A percentile compares a stretch with the other conserved stretches of the same genome.
Conservation (phyloP, 306 rosid genomes). For the Dicorynia guianensis region DNA sequence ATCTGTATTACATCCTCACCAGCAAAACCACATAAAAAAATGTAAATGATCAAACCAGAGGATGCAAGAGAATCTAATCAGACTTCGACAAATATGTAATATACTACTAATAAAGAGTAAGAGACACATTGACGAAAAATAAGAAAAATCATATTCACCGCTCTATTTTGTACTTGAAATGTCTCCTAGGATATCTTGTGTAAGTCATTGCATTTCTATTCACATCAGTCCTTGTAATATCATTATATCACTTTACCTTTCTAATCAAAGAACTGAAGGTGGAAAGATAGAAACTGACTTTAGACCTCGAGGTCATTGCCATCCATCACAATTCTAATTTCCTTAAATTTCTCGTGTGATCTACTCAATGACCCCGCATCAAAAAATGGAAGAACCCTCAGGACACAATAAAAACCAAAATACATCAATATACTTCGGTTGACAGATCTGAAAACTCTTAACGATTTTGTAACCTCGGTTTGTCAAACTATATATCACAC, state of each 20-base stretch:
- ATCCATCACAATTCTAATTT: background rate
- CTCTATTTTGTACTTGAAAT: background rate
- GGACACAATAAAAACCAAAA: slow-evolving; percentile 35
- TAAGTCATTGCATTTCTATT: background rate
- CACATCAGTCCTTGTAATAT: background rate
- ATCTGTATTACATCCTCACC: too few relatives aligned
- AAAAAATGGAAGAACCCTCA: slow-evolving; percentile 50
- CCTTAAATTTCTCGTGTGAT: slow-evolving; percentile 30
- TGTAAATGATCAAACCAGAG: too few relatives aligned
- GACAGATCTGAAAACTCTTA: slow-evolving; percentile 38
- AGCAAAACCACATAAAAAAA: too few relatives aligned
- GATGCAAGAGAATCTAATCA: too few relatives aligned
- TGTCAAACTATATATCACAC: slow-evolving; percentile 46
- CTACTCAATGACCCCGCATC: slow-evolving; percentile 13
- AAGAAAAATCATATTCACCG: too few relatives aligned
- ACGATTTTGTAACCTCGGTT: slow-evolving; percentile 45
- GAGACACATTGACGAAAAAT: too few relatives aligned
- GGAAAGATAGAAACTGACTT: background rate
- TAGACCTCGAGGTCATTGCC: background rate
- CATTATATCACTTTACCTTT: background rate
- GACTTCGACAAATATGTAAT: too few relatives aligned
- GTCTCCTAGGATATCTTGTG: background rate
- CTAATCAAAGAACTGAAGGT: background rate
- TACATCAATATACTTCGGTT: slow-evolving; percentile 32
- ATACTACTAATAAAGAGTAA: too few relatives aligned